These are phyloP conservation scores for Arachis monticola DNA, from an alignment of 331 rosid species.

Conservation along the genomic window DNA sequence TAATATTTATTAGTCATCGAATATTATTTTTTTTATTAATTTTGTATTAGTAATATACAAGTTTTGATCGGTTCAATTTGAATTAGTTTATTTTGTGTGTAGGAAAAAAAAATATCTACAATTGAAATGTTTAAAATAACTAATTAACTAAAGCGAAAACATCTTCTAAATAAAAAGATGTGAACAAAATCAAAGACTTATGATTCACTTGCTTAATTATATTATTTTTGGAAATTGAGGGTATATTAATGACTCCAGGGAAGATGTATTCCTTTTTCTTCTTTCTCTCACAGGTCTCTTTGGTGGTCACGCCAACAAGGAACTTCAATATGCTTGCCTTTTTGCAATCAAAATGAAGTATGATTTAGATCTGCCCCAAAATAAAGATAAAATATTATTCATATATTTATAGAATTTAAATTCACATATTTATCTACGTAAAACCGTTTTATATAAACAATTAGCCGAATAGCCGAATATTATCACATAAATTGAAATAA, in stretches of 20 bases:
- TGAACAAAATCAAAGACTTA: background rate
- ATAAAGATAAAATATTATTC: background rate
- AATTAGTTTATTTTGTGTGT: background rate
- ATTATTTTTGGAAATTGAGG: background rate
- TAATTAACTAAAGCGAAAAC: background rate
- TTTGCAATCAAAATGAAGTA: background rate
- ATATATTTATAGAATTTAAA: too few relatives aligned
- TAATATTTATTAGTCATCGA: too few relatives aligned
- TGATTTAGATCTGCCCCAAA: background rate
- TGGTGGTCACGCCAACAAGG: slow-evolving; percentile 3
- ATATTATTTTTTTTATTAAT: too few relatives aligned
- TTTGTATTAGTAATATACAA: too few relatives aligned
- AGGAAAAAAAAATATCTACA: background rate
- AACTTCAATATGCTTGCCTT: background rate
- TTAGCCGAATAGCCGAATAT: too few relatives aligned
- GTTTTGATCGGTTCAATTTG: background rate
- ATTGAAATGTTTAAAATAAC: background rate
- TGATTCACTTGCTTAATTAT: background rate
- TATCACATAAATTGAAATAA: too few relatives aligned
- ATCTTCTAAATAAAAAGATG: background rate
- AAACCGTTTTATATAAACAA: too few relatives aligned
- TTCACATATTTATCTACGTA: too few relatives aligned
- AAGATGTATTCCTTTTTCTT: slow-evolving; percentile 9
- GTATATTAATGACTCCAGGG: background rate
- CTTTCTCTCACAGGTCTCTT: background rate